Conservation (phyloP, 1,284 basidiomycete species). For the Cutaneotrichosporon dermatis region DNA sequence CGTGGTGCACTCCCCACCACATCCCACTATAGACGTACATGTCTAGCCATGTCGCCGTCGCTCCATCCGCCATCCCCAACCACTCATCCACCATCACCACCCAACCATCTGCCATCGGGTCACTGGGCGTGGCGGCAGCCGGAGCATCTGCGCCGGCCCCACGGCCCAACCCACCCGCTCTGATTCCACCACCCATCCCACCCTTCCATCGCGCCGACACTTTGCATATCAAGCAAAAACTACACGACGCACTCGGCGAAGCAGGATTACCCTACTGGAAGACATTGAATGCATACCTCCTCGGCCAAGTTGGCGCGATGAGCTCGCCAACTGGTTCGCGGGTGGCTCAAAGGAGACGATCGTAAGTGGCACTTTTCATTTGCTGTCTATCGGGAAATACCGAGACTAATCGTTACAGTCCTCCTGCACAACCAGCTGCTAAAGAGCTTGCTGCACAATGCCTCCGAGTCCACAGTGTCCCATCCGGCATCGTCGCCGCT, state of each 20-base stretch:
- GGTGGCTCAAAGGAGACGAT: conserved; percentile 40
- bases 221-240: conserved; percentile 64
- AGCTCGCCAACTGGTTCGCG: conserved; percentile 40
- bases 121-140: neutral
- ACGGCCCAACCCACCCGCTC: conserved; percentile 41
- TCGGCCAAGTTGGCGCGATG: conserved; percentile 42
- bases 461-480: conserved; percentile 32
- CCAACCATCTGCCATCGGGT: conserved; percentile 24
- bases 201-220: conserved; percentile 35
- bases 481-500: conserved; percentile 22
- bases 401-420: conserved; percentile 21
- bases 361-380: conserved; percentile 19
- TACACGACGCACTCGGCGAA: conserved; percentile 67
- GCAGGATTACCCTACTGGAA: conserved; percentile 58
- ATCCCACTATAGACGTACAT: conserved; percentile 6
- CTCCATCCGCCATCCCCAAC: conserved; percentile 49
- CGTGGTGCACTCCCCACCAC: neutral
- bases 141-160: too few relatives aligned
- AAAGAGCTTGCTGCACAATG: conserved; percentile 43
- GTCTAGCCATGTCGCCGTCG: conserved; percentile 56
- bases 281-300: conserved; percentile 43
- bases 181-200: conserved; percentile 28
- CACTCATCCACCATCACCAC: conserved; percentile 52
- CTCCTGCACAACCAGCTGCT: conserved; percentile 46
- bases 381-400: neutral